Evolutionary conservation across 495 filamentous ascomycete genomes (phyloP).

Genomic region (Oleoguttula mirabilis): DNA sequence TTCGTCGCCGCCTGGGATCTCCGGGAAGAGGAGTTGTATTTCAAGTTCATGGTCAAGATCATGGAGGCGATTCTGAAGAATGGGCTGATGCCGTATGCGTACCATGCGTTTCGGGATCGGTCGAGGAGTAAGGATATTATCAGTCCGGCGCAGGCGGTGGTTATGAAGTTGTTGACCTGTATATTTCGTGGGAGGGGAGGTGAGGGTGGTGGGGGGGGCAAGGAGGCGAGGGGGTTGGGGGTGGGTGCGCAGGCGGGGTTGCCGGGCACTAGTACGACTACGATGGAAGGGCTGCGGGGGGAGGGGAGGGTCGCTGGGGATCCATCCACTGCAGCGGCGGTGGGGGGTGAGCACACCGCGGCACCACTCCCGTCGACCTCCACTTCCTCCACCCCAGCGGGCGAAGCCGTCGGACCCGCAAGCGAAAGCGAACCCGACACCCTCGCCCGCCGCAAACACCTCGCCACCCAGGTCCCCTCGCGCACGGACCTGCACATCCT

Average conservation of each 20-base stretch:
- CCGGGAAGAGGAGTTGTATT: constrained; percentile 78
- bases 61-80: constrained; percentile 83
- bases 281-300: no score
- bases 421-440: no score
- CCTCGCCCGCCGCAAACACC: no score
- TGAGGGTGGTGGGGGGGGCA: not conserved
- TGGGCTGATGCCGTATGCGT: constrained; percentile 77
- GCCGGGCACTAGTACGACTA: not conserved
- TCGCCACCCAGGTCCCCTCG: not conserved
- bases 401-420: no score
- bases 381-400: no score
- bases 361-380: not conserved
- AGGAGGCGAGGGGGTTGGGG: not conserved
- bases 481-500: constrained; percentile 57
- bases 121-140: constrained; percentile 75
- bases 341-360: no score
- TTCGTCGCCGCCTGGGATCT: constrained; percentile 96
- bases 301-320: no score
- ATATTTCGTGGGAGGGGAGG: constrained; percentile 50
- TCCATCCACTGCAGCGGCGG: not conserved
- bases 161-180: constrained; percentile 76
- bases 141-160: constrained; percentile 81
- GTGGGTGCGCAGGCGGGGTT: not conserved
- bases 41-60: constrained; percentile 89
- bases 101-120: constrained; percentile 68